phyloP scores from a whole-genome alignment of 1,139 yeast species.

The Pneumocystis oryctolagi region DNA sequence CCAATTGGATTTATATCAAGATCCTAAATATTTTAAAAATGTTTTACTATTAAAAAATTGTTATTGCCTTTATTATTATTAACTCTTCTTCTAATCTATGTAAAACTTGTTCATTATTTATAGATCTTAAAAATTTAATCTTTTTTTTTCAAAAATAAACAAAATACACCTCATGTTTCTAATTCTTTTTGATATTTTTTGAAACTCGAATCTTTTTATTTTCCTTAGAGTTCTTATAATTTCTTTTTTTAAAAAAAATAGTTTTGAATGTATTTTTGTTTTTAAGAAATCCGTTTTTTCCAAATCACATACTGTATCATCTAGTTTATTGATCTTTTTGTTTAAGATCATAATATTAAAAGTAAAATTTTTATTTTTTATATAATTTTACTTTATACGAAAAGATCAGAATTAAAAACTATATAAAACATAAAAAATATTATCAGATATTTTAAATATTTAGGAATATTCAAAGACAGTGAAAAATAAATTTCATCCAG shows the following conservation, averaged over 20 bases:
- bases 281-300: background rate
- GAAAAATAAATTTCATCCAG: too few species aligned
- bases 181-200: slow-evolving; percentile 19
- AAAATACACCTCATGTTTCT: slow-evolving; percentile 9
- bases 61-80: slow-evolving; percentile 17
- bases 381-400: too few species aligned
- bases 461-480: too few species aligned
- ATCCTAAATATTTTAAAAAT: slow-evolving; percentile 1
- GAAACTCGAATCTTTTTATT: slow-evolving; percentile 21
- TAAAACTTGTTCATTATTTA: background rate
- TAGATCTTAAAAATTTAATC: slow-evolving; percentile 8
- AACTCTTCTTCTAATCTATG: slow-evolving; percentile 19
- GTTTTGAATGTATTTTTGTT: slow-evolving; percentile 13
- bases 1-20: slow-evolving; percentile 2
- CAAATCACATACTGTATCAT: background rate
- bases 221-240: slow-evolving; percentile 22
- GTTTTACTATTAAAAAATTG: slow-evolving; percentile 15
- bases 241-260: slow-evolving; percentile 20
- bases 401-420: too few species aligned
- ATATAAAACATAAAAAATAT: too few species aligned
- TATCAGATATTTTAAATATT: too few species aligned
- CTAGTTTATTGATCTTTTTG: background rate
- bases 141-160: slow-evolving; percentile 9
- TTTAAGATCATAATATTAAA: background rate
- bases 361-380: background rate